A percentile compares a stretch with the other conserved stretches of the same genome.
These are phyloP conservation scores for Cladosporium sp. DNA, from an alignment of 2,329 filamentous ascomycete species.

Conservation along the genomic window DNA sequence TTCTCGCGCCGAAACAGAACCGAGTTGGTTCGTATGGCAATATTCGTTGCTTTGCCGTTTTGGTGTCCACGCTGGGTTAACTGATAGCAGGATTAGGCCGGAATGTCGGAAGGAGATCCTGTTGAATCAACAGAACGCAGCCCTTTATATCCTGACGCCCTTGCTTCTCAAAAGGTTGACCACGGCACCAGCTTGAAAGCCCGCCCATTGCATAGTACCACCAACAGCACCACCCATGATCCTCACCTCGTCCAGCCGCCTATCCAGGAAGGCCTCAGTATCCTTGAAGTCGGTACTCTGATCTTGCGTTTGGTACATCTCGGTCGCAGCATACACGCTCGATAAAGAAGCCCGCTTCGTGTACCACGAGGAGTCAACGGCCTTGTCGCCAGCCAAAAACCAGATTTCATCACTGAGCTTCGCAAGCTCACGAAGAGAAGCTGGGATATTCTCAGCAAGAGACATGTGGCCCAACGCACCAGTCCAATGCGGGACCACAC, in stretches of 20 bases:
- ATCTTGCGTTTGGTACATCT: slow-evolving; percentile 94
- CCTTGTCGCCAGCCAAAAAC: slow-evolving; percentile 74
- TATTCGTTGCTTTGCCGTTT: too few species aligned
- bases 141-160: slow-evolving; percentile 67
- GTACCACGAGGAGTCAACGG: slow-evolving; percentile 87
- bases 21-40: too few species aligned
- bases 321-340: slow-evolving; percentile 64
- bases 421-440: slow-evolving; percentile 73
- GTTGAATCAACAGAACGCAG: too few species aligned
- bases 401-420: slow-evolving; percentile 87
- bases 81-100: too few species aligned
- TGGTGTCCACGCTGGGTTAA: too few species aligned
- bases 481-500: slow-evolving; percentile 73
- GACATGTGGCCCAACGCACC: slow-evolving; percentile 91
- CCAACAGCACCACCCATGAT: slow-evolving; percentile 58
- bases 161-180: slow-evolving; percentile 84
- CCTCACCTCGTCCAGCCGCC: slow-evolving; percentile 66
- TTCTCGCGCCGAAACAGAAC: too few species aligned
- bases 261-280: slow-evolving; percentile 73
- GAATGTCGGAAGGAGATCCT: too few species aligned
- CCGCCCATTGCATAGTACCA: slow-evolving; percentile 69
- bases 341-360: slow-evolving; percentile 61
- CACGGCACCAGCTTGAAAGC: slow-evolving; percentile 71
- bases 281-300: slow-evolving; percentile 65
- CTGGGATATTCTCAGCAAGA: slow-evolving; percentile 69